A percentile compares a stretch with the other conserved stretches of the same genome.
Conservation (phyloP, 148 eudicot genomes). For the Amaranthus cruentus region DNA sequence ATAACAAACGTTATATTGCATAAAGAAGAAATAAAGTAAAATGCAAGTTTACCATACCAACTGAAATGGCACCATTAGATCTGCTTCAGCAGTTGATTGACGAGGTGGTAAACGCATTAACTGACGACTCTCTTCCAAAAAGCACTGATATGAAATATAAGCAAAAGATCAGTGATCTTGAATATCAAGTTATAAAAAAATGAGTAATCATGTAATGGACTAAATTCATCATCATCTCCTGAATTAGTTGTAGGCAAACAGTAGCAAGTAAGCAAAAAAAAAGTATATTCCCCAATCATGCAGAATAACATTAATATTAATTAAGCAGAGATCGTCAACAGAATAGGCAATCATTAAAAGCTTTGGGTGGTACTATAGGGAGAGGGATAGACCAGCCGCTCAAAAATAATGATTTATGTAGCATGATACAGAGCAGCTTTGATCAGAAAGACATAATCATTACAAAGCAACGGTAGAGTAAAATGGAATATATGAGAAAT, state of each 20-base stretch:
- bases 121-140: constrained; percentile 91
- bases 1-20: neutral
- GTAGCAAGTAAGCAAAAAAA: no score
- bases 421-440: neutral
- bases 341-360: neutral
- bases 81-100: constrained; percentile 98
- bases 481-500: neutral
- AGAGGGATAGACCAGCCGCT: neutral
- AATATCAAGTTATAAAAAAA: neutral
- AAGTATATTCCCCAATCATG: no score
- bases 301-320: neutral
- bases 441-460: neutral
- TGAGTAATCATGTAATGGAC: no score
- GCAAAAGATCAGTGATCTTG: constrained; percentile 10
- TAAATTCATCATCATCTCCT: no score
- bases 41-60: constrained; percentile 43
- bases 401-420: neutral
- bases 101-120: constrained; percentile 99
- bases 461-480: neutral
- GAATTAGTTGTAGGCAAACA: no score
- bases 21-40: constrained; percentile 2
- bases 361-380: neutral
- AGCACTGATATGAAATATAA: constrained; percentile 49
- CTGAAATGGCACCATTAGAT: constrained; percentile 99
- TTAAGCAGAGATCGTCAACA: neutral